Evolutionary conservation across 2,329 filamentous ascomycete genomes (phyloP).

Genomic region (Leptosphaerulina australis): DNA sequence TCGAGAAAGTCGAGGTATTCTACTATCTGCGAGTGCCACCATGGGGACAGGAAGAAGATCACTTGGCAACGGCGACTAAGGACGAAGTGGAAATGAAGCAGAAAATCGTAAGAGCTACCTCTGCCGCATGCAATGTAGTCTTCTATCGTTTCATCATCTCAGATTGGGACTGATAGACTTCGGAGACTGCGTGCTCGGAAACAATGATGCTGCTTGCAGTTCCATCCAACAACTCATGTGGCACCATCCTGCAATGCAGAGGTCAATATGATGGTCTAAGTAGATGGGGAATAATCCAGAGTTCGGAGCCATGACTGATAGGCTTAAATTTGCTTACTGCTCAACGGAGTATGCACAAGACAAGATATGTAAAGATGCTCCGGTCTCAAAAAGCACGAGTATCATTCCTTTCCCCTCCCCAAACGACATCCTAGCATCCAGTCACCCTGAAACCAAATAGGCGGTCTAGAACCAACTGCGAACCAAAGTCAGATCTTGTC

Average conservation of each 20-base stretch:
- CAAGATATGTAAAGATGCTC: slow-evolving; percentile 4
- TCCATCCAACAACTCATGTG: not conserved
- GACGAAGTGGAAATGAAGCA: slow-evolving; percentile 3
- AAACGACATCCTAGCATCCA: no score
- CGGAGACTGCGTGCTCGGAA: not conserved
- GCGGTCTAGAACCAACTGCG: not conserved
- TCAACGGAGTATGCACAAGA: not conserved
- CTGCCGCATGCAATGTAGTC: not conserved
- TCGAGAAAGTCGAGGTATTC: slow-evolving; percentile 2
- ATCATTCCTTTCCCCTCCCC: no score
- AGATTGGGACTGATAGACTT: not conserved
- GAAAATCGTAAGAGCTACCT: not conserved
- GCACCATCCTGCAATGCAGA: not conserved
- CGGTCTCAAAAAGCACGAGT: not conserved
- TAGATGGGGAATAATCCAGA: not conserved
- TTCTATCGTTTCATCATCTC: slow-evolving; percentile 3
- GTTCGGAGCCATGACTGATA: not conserved
- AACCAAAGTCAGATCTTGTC: not conserved
- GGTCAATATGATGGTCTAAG: not conserved
- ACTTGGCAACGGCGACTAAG: slow-evolving; percentile 3
- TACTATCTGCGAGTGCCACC: slow-evolving; percentile 6
- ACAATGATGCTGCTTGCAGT: not conserved
- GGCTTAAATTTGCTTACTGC: not conserved
- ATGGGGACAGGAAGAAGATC: slow-evolving; percentile 4
- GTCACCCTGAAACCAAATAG: not conserved